Evolutionary conservation across 805 yeast genomes (phyloP), one percentile per base, ranked within the genome.

Genomic region (Helenozyma rhizophorensis): DNA sequence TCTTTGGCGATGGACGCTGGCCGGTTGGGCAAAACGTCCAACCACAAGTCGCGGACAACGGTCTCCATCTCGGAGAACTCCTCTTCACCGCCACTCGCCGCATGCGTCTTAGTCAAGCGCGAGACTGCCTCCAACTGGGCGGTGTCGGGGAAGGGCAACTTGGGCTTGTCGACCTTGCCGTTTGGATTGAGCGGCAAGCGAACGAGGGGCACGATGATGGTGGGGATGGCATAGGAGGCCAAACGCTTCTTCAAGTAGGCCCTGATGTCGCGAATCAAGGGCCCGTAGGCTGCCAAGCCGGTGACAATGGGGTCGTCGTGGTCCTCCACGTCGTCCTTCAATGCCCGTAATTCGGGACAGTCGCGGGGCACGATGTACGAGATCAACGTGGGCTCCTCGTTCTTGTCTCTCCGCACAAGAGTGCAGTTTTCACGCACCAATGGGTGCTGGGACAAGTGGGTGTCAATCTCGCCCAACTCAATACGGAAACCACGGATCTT

Each of bases 401-500:
- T 87, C 60, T 81, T 83, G 61, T 90, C 94, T 54, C 93, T 83
- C 53, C 90, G 78, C 12, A 93, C 97, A 37, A 93, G 68, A 1
- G 98, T 93, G 32, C 88, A 70, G 54, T 93, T 93, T 60, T 93
- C 97, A 57, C 97, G 79, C 30, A 93, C 95, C 42, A 78, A 65
- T 2, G 93, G 84, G 65, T 89, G 96, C 58, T 88, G 96, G 10
- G 97, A 88, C 41, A 93, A 76, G 56, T 93, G 96, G 11, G 98
- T 93, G 59, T 93, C 97, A 54, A 93, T 94, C 63, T 93, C 99
- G 39, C 99, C 99, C 35, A 93, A 71, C 64, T 93, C 99, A 43
- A 93, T 94, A 64, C 99, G 78, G 77, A 93, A 94, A 2, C 99
- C 99, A 66, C 99, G 80, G 47, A 93, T 93, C 61, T 93, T 93